These are phyloP conservation scores for Ceratocystis cubensis DNA, from an alignment of 2,329 filamentous ascomycete genomes.

Conservation along the genomic window DNA sequence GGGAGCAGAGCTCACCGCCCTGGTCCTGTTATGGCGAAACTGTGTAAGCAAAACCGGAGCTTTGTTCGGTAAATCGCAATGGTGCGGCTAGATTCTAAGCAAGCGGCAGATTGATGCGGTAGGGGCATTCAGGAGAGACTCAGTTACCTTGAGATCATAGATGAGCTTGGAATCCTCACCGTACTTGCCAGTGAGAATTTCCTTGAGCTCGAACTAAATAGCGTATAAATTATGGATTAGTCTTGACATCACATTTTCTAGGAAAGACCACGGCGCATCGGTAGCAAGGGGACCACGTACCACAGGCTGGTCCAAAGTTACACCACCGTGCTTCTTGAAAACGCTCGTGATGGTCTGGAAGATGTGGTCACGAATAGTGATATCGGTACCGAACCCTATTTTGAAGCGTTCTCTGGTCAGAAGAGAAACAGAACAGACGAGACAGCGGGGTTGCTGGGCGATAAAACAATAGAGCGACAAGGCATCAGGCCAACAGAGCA, in stretches of 20 bases:
- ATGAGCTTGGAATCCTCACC: constrained; percentile 88
- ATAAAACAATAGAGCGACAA: background rate
- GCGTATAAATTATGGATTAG: background rate
- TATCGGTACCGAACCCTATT: constrained; percentile 57
- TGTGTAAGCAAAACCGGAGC: constrained; percentile 7
- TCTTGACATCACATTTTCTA: background rate
- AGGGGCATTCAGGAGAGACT: background rate
- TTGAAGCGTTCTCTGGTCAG: constrained; percentile 1
- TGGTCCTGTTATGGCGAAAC: constrained; percentile 53
- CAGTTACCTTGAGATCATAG: constrained; percentile 47
- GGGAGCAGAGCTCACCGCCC: constrained; percentile 60
- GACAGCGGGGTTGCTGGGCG: background rate
- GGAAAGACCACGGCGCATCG: background rate
- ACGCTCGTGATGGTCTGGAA: constrained; percentile 62
- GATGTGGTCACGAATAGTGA: constrained; percentile 70
- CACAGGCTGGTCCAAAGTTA: constrained; percentile 67
- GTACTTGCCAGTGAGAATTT: constrained; percentile 81
- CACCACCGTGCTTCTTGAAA: constrained; percentile 73
- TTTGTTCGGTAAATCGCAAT: constrained; percentile 23
- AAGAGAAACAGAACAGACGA: background rate
- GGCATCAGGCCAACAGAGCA: background rate
- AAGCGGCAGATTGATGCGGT: background rate
- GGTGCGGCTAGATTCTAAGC: background rate
- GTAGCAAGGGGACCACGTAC: constrained; percentile 8
- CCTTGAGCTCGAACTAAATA: constrained; percentile 59